phyloP scores from a whole-genome alignment of 225 moss, liverwort and hornwort genomes.

The Pseudoscleropodium purum region DNA sequence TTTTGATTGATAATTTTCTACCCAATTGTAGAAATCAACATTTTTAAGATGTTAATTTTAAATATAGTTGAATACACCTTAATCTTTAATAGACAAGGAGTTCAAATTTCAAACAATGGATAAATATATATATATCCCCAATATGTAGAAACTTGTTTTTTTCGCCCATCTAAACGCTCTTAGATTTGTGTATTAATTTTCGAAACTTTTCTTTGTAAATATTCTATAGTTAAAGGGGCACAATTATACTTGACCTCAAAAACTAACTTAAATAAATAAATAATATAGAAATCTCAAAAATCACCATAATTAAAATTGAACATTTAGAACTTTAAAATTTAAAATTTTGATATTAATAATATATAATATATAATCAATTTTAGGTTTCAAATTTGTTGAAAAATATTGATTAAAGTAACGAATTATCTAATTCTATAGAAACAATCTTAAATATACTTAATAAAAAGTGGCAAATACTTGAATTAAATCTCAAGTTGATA shows the following conservation, averaged over 20 bases:
- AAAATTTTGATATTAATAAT: not conserved
- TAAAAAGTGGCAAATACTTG: not conserved
- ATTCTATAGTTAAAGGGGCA: not conserved
- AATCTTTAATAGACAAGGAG: rapidly evolving
- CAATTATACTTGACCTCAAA: not conserved
- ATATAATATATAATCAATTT: not conserved
- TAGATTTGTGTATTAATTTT: not conserved
- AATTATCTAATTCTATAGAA: not conserved
- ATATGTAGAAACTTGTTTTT: not conserved
- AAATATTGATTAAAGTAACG: not conserved
- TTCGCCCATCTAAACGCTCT: not conserved
- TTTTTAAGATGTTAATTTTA: not conserved
- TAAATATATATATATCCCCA: not conserved
- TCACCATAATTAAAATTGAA: not conserved
- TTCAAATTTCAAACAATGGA: not conserved
- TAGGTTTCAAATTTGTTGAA: not conserved
- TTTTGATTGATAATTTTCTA: not conserved
- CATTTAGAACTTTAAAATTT: not conserved
- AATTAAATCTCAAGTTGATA: not conserved
- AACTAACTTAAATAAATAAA: not conserved
- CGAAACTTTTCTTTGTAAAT: not conserved
- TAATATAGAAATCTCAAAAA: not conserved
- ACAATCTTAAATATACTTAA: not conserved
- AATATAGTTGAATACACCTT: not conserved
- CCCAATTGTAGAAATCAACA: not conserved